Evolutionary conservation across 2,329 filamentous ascomycete genomes (phyloP), one percentile per base, ranked within the genome.

Genomic region (Aspergillus hiratsukae): DNA sequence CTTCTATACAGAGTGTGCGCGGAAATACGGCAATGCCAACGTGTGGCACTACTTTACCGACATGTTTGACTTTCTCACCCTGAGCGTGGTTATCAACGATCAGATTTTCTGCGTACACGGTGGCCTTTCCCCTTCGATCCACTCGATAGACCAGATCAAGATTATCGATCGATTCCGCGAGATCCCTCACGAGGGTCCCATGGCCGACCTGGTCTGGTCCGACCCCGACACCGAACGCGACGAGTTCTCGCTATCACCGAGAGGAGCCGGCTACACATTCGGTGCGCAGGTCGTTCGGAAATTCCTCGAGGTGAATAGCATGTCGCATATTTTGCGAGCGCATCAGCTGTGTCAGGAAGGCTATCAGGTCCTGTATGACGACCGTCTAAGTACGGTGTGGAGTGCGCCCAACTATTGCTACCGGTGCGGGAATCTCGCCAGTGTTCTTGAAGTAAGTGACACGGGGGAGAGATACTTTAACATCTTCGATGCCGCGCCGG

Each of bases 31-130:
- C 72, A 97, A 96, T 71, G 91, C 94, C 61, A 97, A 94, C 68
- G 94, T 99, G 23, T 99, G 94, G 94, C 94, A 99, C 76, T 94
- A 97, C 75, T 99, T 99, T 72, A 99, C 94, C 63, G 94, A 99
- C 78, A 97, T 99, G 92, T 99, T 99, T 76, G 94, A 99, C 77
- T 99, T 96, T 75, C 81, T 99, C 61, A 97, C 93, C 7, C 80
- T 99, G 56, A 96, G 90, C 67, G 95, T 97, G 59, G 93, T 99
- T 61, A 99, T 99, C 72, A 96, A 97, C 73, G 89, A 99, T 75
- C 90, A 97, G 74, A 99, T 99, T 64, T 99, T 99, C 75, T 99
- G 94, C 75, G 94, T 99, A 6, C 94, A 99, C 74, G 94, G 94
- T 72, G 94, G 90, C 23, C 82, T 94, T 21, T 92, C 89, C 0